These are phyloP conservation scores for Podaxis sp. DNA, from an alignment of 768 basidiomycete genomes.

Conservation along the genomic window DNA sequence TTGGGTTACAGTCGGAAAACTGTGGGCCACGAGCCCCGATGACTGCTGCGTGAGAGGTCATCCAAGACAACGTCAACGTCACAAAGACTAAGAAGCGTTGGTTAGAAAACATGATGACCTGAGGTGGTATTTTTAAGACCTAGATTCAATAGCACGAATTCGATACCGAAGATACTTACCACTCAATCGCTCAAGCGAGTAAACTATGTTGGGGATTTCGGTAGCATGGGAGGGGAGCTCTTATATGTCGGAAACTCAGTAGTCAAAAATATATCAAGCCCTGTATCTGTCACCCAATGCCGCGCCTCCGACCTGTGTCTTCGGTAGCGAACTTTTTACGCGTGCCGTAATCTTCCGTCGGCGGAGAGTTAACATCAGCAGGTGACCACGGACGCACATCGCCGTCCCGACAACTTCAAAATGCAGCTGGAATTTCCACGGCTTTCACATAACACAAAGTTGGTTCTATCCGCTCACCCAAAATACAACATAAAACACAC, in stretches of 20 bases:
- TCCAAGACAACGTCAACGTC: background rate
- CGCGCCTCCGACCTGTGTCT: too few relatives aligned
- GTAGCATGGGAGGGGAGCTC: too few relatives aligned
- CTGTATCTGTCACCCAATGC: too few relatives aligned
- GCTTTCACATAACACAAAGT: background rate
- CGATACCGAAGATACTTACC: background rate
- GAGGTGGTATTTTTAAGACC: background rate
- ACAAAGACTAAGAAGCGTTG: background rate
- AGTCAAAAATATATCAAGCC: too few relatives aligned
- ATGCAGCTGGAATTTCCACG: background rate
- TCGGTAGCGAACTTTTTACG: background rate
- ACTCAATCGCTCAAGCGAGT: background rate
- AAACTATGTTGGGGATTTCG: too few relatives aligned
- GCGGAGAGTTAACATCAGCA: background rate
- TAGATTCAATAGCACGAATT: background rate
- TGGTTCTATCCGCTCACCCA: background rate
- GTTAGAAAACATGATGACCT: background rate
- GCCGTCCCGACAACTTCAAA: background rate
- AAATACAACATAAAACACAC: background rate
- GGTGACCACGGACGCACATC: background rate
- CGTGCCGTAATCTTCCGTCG: background rate
- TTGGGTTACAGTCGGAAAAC: slow-evolving; percentile 4
- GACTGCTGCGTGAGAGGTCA: background rate
- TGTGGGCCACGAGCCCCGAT: background rate
- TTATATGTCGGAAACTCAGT: too few relatives aligned